phyloP scores from a whole-genome alignment of 129 eudicot species.

The Flaveria sonorensis region DNA sequence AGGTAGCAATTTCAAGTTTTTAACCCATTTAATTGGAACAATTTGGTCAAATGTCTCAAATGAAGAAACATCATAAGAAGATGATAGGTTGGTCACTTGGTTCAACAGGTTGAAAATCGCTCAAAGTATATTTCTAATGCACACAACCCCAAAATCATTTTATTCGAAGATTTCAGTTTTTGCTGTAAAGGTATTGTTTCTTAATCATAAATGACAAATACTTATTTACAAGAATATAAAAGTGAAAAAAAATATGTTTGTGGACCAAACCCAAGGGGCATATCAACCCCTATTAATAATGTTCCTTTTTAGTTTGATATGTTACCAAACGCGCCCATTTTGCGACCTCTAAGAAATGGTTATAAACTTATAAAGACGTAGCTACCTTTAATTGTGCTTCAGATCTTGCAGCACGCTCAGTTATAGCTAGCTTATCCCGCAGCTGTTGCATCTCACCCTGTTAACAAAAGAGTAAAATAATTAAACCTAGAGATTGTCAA shows the following conservation, averaged over 20 bases:
- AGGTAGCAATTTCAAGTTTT: conserved; percentile 1
- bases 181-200: background rate
- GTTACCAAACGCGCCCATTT: background rate
- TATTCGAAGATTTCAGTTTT: background rate
- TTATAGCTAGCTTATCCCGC: conserved; percentile 70
- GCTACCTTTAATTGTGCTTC: conserved; percentile 81
- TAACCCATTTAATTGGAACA: background rate
- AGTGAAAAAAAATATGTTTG: background rate
- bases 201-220: background rate
- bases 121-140: too few relatives aligned
- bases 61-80: background rate
- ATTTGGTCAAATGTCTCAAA: background rate
- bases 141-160: too few relatives aligned
- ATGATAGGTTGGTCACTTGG: background rate
- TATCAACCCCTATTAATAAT: background rate
- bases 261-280: background rate
- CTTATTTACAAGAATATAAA: too few relatives aligned
- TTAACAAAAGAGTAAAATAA: conserved; percentile 28
- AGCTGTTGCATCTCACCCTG: conserved; percentile 93
- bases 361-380: conserved; percentile 14
- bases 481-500: conserved; percentile 4
- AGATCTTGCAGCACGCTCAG: conserved; percentile 85
- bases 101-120: background rate
- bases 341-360: conserved; percentile 2
- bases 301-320: background rate